Conservation (phyloP, 2,329 filamentous ascomycete species). For the Pseudogymnoascus sp. region DNA sequence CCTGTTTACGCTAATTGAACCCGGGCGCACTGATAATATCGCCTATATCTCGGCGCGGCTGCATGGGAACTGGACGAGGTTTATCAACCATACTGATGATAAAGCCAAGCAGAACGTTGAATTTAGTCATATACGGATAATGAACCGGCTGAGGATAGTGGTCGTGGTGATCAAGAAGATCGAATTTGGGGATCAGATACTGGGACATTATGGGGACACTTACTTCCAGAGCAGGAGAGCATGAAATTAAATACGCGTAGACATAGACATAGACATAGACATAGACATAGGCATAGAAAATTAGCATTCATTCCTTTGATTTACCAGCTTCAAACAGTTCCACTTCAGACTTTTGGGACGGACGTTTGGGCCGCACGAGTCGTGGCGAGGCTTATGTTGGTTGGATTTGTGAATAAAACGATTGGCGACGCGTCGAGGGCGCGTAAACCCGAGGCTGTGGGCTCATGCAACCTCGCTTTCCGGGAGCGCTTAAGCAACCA, state of each 20-base stretch:
- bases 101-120: neutral
- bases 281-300: neutral
- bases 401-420: neutral
- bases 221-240: neutral
- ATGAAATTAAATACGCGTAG: neutral
- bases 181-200: neutral
- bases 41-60: neutral
- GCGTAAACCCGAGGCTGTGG: neutral
- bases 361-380: neutral
- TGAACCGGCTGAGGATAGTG: neutral
- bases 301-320: neutral
- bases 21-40: neutral
- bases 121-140: neutral
- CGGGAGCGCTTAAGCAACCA: conserved; percentile 3
- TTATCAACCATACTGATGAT: neutral
- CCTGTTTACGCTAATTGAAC: neutral
- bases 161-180: neutral
- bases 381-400: neutral
- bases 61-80: conserved; percentile 1
- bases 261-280: neutral
- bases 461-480: neutral
- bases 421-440: conserved; percentile 2
- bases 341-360: neutral
- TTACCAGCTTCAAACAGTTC: neutral
- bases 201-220: neutral